These are phyloP conservation scores for Magnusiomyces suaveolens DNA, from an alignment of 1,139 yeast genomes.

Conservation along the genomic window DNA sequence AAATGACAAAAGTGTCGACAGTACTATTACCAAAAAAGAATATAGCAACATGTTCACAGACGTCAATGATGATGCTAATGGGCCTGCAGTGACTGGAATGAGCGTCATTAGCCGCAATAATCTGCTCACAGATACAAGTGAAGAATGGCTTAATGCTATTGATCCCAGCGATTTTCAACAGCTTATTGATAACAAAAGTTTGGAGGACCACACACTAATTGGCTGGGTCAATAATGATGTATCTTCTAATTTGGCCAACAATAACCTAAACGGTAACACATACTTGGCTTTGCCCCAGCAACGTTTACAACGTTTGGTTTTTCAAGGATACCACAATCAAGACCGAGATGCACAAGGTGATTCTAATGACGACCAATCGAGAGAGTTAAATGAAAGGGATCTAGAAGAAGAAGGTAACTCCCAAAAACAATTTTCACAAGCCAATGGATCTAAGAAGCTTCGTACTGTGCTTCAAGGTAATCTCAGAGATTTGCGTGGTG, in stretches of 20 bases:
- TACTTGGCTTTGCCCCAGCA: background rate
- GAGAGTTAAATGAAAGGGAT: background rate
- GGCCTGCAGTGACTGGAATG: background rate
- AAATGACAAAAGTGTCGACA: background rate
- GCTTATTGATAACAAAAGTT: constrained; percentile 1
- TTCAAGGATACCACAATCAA: background rate
- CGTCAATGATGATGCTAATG: background rate
- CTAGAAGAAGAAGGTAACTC: background rate
- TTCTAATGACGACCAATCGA: background rate
- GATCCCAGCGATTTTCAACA: constrained; percentile 11
- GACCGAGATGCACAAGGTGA: background rate
- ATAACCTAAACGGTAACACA: background rate
- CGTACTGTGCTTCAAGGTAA: background rate
- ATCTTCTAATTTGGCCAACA: background rate
- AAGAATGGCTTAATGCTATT: constrained; percentile 14
- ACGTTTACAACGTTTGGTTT: background rate
- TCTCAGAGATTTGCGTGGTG: background rate
- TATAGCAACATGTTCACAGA: background rate
- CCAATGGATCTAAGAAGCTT: background rate
- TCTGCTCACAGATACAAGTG: constrained; percentile 12
- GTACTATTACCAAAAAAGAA: background rate
- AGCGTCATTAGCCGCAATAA: constrained; percentile 6
- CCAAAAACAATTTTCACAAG: background rate
- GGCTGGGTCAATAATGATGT: background rate
- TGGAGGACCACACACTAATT: background rate